Base-by-base conservation (phyloP, 2,329 filamentous ascomycete genomes). In the Neonectria ditissima region DNA sequence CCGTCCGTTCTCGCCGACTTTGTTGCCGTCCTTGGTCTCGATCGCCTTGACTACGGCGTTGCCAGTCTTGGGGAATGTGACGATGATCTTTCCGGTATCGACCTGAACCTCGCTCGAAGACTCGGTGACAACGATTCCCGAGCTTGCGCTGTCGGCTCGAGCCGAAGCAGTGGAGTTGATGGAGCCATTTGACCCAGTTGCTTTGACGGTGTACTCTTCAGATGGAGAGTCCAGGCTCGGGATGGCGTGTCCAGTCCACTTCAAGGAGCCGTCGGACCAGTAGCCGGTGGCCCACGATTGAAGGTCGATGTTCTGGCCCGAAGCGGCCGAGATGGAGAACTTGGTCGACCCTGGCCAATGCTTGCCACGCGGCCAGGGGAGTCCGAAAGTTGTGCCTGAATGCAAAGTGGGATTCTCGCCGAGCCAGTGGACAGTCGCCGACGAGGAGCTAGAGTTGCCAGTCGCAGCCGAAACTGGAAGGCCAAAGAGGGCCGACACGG, bases 201-300 rank as follows among this genome's bases (percentile, higher is more conserved):
- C 73, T 22, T 59, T 70, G 57, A 76, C 62, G 0, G 76, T 81
- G 69, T 86, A 87, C 18, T 79, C 77, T 2, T 81, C 78, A 4
- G 78, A 71, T 2, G 80, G 72, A 0, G 67, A 69, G 2, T 81
- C 80, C 0, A 79, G 80, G 5, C 77, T 81, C 13, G 80, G 74
- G 45, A 89, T 77, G 0, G 87, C 86, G 69, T 89, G 87, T 0
- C 81, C 86, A 3, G 84, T 87, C 87, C 87, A 89, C 70, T 89
- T 89, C 56, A 88, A 79, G 0, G 87, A 87, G 26, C 84, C 85
- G 74, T 89, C 87, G 1, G 82, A 80, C 87, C 87, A 89, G 71
- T 85, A 87, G 0, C 83, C 86, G 1, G 84, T 88, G 3, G 82
- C 77, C 86, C 87, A 89, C 0, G 86, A 86, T 63, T 88, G 82